Evolutionary conservation across 306 rosid genomes (phyloP).

Genomic region (Ammopiptanthus mongolicus): DNA sequence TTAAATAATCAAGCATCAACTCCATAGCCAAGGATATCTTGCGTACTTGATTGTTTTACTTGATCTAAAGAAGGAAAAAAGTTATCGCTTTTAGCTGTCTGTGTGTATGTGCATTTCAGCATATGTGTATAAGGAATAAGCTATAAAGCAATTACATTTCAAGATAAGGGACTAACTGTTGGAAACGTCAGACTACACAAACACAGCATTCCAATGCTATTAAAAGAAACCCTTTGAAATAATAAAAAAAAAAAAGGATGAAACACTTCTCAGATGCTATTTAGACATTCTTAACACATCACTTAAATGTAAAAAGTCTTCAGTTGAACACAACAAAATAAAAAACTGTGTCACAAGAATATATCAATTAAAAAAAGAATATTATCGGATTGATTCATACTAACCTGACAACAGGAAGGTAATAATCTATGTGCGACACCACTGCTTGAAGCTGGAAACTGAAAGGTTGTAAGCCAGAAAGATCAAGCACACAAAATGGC

Average conservation of each 20-base stretch:
- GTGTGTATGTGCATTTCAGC: background rate
- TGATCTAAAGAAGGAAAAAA: background rate
- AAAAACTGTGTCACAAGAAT: background rate
- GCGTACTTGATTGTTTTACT: background rate
- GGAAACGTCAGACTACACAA: background rate
- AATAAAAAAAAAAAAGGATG: background rate
- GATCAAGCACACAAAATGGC: slow-evolving; percentile 22
- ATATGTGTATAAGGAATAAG: too few relatives aligned
- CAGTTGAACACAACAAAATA: background rate
- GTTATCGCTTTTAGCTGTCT: background rate
- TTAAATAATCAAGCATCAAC: background rate
- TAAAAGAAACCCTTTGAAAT: background rate
- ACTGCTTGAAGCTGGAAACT: slow-evolving; percentile 56
- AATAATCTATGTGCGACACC: slow-evolving; percentile 69
- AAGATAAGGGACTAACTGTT: background rate
- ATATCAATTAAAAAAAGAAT: background rate
- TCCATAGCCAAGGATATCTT: background rate
- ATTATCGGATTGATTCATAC: slow-evolving; percentile 19
- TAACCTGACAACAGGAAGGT: slow-evolving; percentile 79
- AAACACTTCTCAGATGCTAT: background rate
- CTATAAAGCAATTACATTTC: background rate
- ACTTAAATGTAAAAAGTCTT: background rate
- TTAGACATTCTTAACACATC: background rate
- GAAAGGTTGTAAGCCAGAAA: slow-evolving; percentile 33
- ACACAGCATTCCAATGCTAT: background rate